Evolutionary conservation across 1,284 basidiomycete genomes (phyloP), one percentile per base, ranked within the genome.

Genomic region (Tremellales sp.): DNA sequence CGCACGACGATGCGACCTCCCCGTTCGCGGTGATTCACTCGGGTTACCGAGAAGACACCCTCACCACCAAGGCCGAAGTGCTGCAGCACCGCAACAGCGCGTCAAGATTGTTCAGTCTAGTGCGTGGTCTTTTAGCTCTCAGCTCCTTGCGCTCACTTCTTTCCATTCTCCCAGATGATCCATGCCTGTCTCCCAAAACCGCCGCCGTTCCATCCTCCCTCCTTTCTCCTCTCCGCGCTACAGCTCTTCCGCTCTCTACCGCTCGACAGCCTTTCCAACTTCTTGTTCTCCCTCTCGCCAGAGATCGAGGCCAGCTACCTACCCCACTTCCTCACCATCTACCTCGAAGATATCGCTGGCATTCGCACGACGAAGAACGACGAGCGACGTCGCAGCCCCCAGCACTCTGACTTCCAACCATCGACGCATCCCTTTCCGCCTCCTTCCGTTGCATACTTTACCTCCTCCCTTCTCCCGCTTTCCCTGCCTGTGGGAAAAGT

Each of bases 281-380:
- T 53, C 36, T 16, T 52, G 13, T 10, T 36, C 25, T 19, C 24
- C 2, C 10, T 45, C 1, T 16, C 18, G 21, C n/a, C 25, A 8
- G 18, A 25, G n/a, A 16, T 33, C 28, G 16, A 18, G 10, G 40
- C 26, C 29, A 9, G n/a, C 5, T 13, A 43, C 3, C 27, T 48
- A 42, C 26, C 53, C 2, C 56, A 68, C 44, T 19, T 63, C 8
- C 43, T 50, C 34, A 38, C 53, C 1, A 37, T 60, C 10, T 41
- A 40, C 9, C 35, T 68, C 12, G 66, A 68, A 40, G 58, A 65
- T 43, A 38, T 58, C 4, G 61, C 45, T 0, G 63, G 60, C 5
- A 42, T 60, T 5, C 48, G 61, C 12, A 27, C 21, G n/a, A 32
- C 5, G 24, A 51, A 51, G 28, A 26, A 25, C 22, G 29, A 22